Percentiles rank a stretch among this genome's conserved stretches.
phyloP scores from a whole-genome alignment of 1,284 basidiomycete species.

The Boletellus dicymbophilus region DNA sequence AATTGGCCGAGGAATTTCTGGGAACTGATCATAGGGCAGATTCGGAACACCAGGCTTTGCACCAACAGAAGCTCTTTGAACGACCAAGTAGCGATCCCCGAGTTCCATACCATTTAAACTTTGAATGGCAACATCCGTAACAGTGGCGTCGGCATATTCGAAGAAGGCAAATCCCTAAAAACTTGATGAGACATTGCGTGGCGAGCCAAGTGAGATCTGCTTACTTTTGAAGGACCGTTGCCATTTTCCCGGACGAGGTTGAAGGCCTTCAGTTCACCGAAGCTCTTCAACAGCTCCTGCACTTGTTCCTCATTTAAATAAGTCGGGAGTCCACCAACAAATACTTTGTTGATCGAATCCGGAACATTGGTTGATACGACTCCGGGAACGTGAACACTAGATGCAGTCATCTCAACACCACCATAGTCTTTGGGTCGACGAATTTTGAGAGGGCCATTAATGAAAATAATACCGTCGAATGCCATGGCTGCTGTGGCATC shows the following conservation, averaged over 20 bases:
- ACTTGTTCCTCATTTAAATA: slow-evolving; percentile 98
- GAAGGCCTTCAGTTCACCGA: slow-evolving; percentile 97
- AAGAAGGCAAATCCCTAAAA: slow-evolving; percentile 96
- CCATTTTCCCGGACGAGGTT: slow-evolving; percentile 96
- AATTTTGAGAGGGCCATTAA: slow-evolving; percentile 91
- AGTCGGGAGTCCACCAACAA: slow-evolving; percentile 93
- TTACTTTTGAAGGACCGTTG: slow-evolving; percentile 86
- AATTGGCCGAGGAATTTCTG: slow-evolving; percentile 79
- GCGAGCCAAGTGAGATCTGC: slow-evolving; percentile 4
- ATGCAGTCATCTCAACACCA: slow-evolving; percentile 61
- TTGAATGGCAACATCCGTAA: slow-evolving; percentile 96
- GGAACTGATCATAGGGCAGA: slow-evolving; percentile 71
- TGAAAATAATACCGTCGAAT: slow-evolving; percentile 96
- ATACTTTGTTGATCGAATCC: slow-evolving; percentile 97
- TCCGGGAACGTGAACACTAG: slow-evolving; percentile 84
- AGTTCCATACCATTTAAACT: slow-evolving; percentile 98
- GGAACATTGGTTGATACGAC: slow-evolving; percentile 96
- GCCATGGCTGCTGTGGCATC: slow-evolving; percentile 96
- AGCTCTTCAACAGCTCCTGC: slow-evolving; percentile 95
- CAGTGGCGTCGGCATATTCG: slow-evolving; percentile 89
- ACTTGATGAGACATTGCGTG: slow-evolving; percentile 11
- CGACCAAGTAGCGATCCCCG: slow-evolving; percentile 95
- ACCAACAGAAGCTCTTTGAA: slow-evolving; percentile 94
- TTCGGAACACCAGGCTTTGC: slow-evolving; percentile 73
- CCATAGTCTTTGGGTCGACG: slow-evolving; percentile 97